Base-by-base conservation (phyloP, 2,329 filamentous ascomycete genomes). In the Celoporthe dispersa region DNA sequence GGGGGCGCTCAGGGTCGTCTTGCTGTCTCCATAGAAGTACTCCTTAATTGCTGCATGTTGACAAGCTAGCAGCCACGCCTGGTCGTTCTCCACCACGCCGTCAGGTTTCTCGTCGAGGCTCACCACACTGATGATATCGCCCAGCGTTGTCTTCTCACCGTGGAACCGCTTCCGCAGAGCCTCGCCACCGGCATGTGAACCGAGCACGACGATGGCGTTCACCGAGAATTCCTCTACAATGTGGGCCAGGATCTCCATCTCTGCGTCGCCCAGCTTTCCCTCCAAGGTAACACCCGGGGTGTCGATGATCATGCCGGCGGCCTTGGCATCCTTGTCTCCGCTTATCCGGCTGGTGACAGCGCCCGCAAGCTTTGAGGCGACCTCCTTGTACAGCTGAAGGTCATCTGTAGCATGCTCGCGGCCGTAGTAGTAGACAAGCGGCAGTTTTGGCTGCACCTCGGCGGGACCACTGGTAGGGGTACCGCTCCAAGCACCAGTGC, bases 381-480 rank as follows among this genome's bases (percentile, higher is more conserved):
- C 82, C 16, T 90, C 87, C 76, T 89, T 91, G 82, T 92, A 98
- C 59, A 95, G 81, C 44, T 84, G 86, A 0, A 87, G 85, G 71
- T 94, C 92, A 64, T 94, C 92, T 74, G 94, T 91, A 0, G 93
- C 88, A 72, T 85, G 89, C 66, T 88, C 85, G 73, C 92, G 84
- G 22, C 96, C 95, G 79, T 93, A 97, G 80, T 94, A 93, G 78
- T 97, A 97, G 37, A 95, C 94, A 67, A 99, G 83, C 6, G 96
- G 96, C 75, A 97, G 85, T 83, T 98, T 98, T 66, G 97, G 93
- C 0, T 95, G 94, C 25, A 97, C 90, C 0, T 90, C 88, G 75
- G 92, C 96, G 0, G 96, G 94, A 0, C 95, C 96, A 74, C 92
- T 97, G 75, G 94, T 97, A 0, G 95, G 94, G 75, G 93, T 94